Conservation (phyloP, 768 basidiomycete genomes). For the Floccularia luteovirens region DNA sequence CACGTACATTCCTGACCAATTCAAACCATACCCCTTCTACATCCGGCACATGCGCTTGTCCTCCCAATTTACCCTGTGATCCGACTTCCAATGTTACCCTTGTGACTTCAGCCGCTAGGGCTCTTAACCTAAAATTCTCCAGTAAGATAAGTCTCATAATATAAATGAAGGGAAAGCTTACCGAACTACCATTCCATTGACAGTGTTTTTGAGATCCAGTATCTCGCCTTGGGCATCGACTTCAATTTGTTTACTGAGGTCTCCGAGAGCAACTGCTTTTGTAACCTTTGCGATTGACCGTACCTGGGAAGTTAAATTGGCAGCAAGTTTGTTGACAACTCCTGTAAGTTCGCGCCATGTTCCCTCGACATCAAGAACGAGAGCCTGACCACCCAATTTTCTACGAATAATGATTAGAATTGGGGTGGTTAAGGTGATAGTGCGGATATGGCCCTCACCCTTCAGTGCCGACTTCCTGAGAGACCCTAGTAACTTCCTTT, state of each 20-base stretch:
- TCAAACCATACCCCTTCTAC: slow-evolving; percentile 92
- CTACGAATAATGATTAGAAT: slow-evolving; percentile 27
- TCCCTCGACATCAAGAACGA: slow-evolving; percentile 83
- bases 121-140: slow-evolving; percentile 47
- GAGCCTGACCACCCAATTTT: slow-evolving; percentile 81
- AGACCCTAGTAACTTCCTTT: slow-evolving; percentile 82
- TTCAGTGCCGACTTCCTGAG: slow-evolving; percentile 80
- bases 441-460: slow-evolving; percentile 28
- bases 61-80: slow-evolving; percentile 83
- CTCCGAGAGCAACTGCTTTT: slow-evolving; percentile 88
- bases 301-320: slow-evolving; percentile 70
- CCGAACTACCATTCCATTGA: slow-evolving; percentile 53
- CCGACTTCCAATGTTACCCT: slow-evolving; percentile 82
- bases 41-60: slow-evolving; percentile 81
- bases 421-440: slow-evolving; percentile 1
- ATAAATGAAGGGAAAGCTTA: slow-evolving; percentile 14
- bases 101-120: slow-evolving; percentile 76
- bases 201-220: slow-evolving; percentile 64
- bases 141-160: too few species aligned
- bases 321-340: slow-evolving; percentile 76
- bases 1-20: slow-evolving; percentile 63
- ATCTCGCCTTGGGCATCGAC: slow-evolving; percentile 92
- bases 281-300: slow-evolving; percentile 90
- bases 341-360: slow-evolving; percentile 84
- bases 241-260: slow-evolving; percentile 85